phyloP scores from a whole-genome alignment of 805 yeast genomes.

The Wickerhamomyces subpelliculosus region DNA sequence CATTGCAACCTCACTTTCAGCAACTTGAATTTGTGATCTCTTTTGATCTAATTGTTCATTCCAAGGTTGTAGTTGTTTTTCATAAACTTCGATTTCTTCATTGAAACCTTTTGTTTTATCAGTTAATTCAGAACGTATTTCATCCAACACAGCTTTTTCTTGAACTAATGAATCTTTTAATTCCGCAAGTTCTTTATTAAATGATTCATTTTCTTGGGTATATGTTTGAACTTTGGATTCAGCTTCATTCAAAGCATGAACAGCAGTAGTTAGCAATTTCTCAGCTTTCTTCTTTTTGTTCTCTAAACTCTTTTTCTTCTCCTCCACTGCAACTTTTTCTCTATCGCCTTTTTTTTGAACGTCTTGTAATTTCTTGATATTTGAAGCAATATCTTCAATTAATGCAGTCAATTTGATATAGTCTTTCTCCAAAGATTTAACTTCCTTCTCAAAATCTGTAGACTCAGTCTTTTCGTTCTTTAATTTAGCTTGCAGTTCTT shows the following conservation, averaged over 20 bases:
- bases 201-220: slow-evolving; percentile 36
- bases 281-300: slow-evolving; percentile 52
- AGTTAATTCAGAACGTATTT: slow-evolving; percentile 58
- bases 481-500: slow-evolving; percentile 35
- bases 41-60: slow-evolving; percentile 56
- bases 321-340: slow-evolving; percentile 64
- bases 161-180: slow-evolving; percentile 37
- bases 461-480: slow-evolving; percentile 37
- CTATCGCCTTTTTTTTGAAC: slow-evolving; percentile 41
- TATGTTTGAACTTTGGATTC: slow-evolving; percentile 40
- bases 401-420: slow-evolving; percentile 18
- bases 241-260: slow-evolving; percentile 36
- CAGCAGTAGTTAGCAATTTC: slow-evolving; percentile 45
- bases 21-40: slow-evolving; percentile 57
- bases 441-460: slow-evolving; percentile 31
- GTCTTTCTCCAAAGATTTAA: slow-evolving; percentile 25
- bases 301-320: slow-evolving; percentile 60
- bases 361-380: slow-evolving; percentile 27
- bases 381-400: slow-evolving; percentile 17
- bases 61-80: slow-evolving; percentile 78
- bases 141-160: slow-evolving; percentile 55
- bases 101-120: slow-evolving; percentile 69
- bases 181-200: slow-evolving; percentile 35
- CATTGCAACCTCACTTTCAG: slow-evolving; percentile 58
- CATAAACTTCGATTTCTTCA: slow-evolving; percentile 54